These are phyloP conservation scores for Alopecurus myosuroides DNA, from an alignment of 176 grass and related monocot species.

Conservation along the genomic window DNA sequence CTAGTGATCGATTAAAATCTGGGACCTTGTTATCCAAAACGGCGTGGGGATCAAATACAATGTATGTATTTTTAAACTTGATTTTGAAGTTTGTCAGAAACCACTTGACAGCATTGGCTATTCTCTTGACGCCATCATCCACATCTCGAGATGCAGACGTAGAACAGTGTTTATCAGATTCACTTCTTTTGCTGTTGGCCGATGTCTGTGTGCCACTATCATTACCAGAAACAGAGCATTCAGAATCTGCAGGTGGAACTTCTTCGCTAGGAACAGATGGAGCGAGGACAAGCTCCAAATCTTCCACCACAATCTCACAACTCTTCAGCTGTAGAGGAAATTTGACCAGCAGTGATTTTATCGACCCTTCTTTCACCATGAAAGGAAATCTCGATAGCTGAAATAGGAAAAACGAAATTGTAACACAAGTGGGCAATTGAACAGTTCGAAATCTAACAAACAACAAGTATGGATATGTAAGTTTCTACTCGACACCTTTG, in stretches of 20 bases:
- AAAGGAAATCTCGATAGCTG: slow-evolving; percentile 66
- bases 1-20: slow-evolving; percentile 52
- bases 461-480: neutral
- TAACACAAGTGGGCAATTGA: neutral
- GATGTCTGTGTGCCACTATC: slow-evolving; percentile 26
- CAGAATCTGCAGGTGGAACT: slow-evolving; percentile 33
- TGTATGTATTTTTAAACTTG: slow-evolving; percentile 70
- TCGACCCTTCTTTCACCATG: slow-evolving; percentile 89
- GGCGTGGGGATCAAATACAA: slow-evolving; percentile 76
- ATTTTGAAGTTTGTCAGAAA: slow-evolving; percentile 93
- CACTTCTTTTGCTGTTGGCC: slow-evolving; percentile 31
- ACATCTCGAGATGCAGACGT: slow-evolving; percentile 66
- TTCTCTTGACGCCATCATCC: slow-evolving; percentile 92
- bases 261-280: slow-evolving; percentile 55
- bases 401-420: slow-evolving; percentile 26
- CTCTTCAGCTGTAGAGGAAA: slow-evolving; percentile 57
- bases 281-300: slow-evolving; percentile 76
- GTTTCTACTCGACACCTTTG: neutral
- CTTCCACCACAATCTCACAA: slow-evolving; percentile 81
- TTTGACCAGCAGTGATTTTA: slow-evolving; percentile 86
- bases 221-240: slow-evolving; percentile 50
- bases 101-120: slow-evolving; percentile 82
- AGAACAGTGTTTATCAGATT: slow-evolving; percentile 38
- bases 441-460: neutral
- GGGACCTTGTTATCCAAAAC: slow-evolving; percentile 38